These are phyloP conservation scores for Inonotus obliquus DNA, from an alignment of 1,284 basidiomycete species.

Conservation along the genomic window DNA sequence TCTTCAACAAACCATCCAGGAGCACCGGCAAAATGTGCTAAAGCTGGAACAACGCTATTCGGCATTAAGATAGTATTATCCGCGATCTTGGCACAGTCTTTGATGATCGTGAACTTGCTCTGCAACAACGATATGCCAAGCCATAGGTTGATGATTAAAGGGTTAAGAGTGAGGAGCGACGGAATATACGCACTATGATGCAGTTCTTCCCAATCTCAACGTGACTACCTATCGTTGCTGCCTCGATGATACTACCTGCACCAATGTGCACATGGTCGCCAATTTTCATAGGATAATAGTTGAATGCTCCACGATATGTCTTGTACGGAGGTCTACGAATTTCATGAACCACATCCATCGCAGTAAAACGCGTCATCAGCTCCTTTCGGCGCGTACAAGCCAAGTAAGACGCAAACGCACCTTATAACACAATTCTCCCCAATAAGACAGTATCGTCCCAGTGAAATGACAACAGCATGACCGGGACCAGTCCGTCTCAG, in stretches of 20 bases:
- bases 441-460: slow-evolving; percentile 90
- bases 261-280: slow-evolving; percentile 95
- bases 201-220: slow-evolving; percentile 96
- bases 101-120: slow-evolving; percentile 97
- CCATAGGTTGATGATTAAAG: background rate
- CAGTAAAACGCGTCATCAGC: background rate
- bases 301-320: slow-evolving; percentile 88
- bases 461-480: slow-evolving; percentile 86
- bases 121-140: slow-evolving; percentile 30
- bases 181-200: slow-evolving; percentile 61
- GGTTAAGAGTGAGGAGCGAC: background rate
- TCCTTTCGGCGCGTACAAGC: background rate
- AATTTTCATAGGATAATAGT: slow-evolving; percentile 97
- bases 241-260: slow-evolving; percentile 83
- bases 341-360: background rate
- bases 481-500: slow-evolving; percentile 79
- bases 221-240: slow-evolving; percentile 89
- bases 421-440: slow-evolving; percentile 88
- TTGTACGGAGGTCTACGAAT: slow-evolving; percentile 73
- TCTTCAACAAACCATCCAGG: slow-evolving; percentile 86
- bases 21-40: slow-evolving; percentile 84
- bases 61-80: slow-evolving; percentile 89
- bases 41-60: slow-evolving; percentile 87
- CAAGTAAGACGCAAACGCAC: slow-evolving; percentile 36
- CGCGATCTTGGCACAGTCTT: slow-evolving; percentile 87